Percentiles rank a stretch among this genome's conserved stretches.
Evolutionary conservation across 2,329 filamentous ascomycete species (phyloP).

Genomic region (Penicillium polonicum): DNA sequence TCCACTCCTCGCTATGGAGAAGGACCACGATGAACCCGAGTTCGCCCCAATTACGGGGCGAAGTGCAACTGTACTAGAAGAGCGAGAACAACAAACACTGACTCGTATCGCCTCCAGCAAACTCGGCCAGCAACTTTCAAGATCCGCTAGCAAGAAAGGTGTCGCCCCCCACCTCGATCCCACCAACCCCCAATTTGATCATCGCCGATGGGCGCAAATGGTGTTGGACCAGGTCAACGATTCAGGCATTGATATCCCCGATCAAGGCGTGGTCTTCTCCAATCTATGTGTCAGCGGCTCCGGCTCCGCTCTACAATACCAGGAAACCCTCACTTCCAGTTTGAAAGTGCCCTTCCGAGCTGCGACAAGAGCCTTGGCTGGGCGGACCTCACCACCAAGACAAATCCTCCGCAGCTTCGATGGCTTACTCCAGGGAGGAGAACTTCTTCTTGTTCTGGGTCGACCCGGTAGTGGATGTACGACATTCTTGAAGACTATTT

Average conservation of each 20-base stretch:
- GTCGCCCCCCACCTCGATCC: conserved; percentile 26
- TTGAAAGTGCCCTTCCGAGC: conserved; percentile 36
- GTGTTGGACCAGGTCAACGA: conserved; percentile 22
- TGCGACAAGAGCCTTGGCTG: conserved; percentile 8
- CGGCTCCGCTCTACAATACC: conserved; percentile 24
- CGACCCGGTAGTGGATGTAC: conserved; percentile 52
- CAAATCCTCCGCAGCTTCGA: conserved; percentile 23
- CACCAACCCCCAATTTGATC: conserved; percentile 24
- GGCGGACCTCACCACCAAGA: conserved; percentile 34
- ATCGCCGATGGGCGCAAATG: conserved; percentile 26
- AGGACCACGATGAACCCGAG: conserved; percentile 14
- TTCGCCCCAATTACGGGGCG: conserved; percentile 20
- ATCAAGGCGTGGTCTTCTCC: conserved; percentile 28
- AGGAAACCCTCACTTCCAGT: conserved; percentile 26
- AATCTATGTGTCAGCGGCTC: conserved; percentile 27
- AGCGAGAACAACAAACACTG: conserved; percentile 17
- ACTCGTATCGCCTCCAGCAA: conserved; percentile 26
- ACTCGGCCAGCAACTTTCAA: conserved; percentile 22
- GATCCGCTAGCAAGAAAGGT: conserved; percentile 11
- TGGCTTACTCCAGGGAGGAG: conserved; percentile 39
- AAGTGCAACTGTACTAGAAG: conserved; percentile 13
- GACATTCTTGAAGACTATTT: conserved; percentile 54
- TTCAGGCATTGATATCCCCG: conserved; percentile 22
- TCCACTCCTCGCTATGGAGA: conserved; percentile 11
- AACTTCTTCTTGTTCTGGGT: conserved; percentile 52